Conservation (phyloP, 768 basidiomycete species). For the Ramaria sp. region DNA sequence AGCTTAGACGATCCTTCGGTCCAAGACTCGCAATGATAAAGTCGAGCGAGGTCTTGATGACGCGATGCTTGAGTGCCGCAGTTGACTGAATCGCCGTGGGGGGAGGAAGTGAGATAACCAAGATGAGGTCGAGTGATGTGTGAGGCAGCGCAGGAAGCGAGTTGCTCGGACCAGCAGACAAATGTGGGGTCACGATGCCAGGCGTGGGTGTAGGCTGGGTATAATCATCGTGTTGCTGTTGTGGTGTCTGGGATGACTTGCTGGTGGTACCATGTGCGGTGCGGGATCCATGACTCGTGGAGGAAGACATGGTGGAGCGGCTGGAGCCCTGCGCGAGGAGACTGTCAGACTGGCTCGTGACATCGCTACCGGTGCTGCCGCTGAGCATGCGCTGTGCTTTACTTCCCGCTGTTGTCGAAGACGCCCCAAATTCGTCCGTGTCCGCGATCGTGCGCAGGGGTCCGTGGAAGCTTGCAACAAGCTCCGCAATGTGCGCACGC, state of each 20-base stretch:
- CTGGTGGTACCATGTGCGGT: too few relatives aligned
- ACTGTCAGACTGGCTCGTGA: conserved; percentile 44
- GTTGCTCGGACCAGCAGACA: conserved; percentile 66
- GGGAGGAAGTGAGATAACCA: conserved; percentile 81
- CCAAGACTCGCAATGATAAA: conserved; percentile 74
- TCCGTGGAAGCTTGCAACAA: conserved; percentile 62
- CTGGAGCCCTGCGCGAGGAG: conserved; percentile 51
- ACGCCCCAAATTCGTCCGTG: conserved; percentile 61
- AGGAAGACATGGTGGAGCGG: conserved; percentile 63
- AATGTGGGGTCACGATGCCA: conserved; percentile 42
- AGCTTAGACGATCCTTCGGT: conserved; percentile 67
- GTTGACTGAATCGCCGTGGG: conserved; percentile 62
- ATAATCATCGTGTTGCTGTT: conserved; percentile 3
- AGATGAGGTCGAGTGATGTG: conserved; percentile 83
- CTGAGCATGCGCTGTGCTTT: conserved; percentile 72
- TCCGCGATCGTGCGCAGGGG: conserved; percentile 31
- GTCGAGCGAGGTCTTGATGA: conserved; percentile 81
- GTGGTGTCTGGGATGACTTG: too few relatives aligned
- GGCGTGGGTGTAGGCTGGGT: not conserved
- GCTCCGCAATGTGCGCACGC: conserved; percentile 70
- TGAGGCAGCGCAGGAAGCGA: conserved; percentile 74
- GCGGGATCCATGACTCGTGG: conserved; percentile 39
- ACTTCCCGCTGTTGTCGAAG: conserved; percentile 16
- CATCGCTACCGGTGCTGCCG: conserved; percentile 40
- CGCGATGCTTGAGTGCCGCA: conserved; percentile 75